Evolutionary conservation across 2,329 filamentous ascomycete genomes (phyloP), one percentile per base, ranked within the genome.

Genomic region (Apiospora saccharicola): DNA sequence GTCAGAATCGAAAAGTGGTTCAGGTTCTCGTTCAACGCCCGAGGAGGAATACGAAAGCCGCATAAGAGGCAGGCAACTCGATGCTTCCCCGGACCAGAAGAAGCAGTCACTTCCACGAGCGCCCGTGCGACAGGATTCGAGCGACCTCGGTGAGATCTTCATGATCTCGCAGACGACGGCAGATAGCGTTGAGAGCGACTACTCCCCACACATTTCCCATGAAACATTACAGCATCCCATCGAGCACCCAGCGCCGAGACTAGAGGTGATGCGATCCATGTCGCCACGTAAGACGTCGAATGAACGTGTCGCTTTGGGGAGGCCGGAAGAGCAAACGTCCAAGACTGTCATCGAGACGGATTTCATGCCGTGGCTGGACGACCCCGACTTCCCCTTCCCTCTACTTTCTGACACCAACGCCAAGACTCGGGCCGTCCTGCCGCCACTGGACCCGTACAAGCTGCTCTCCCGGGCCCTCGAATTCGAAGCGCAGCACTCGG

Each of bases 351-450:
- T 88, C 19, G 89, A 91, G 64, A 86, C 83, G 0, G 90, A 92
- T 76, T 92, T 88, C 73, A 82, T 91, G 7, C 87, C 87, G 0
- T 91, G 90, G 89, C 81, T 84, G 0, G 82, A 87, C 26, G 90
- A 92, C 73, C 87, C 88, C 1, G 79, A 84, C 0, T 91, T 90
- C 71, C 86, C 89, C 0, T 85, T 89, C 73, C 85, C 86, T 0
- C 73, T 82, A 10, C 76, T 74, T 43, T 77, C 73, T 43, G 46
- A 79, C 61, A 53, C 72, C 1, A 67, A 71, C 0, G 19, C 71
- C 16, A 74, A 73, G 14, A 71, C 30, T 8, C 68, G 57, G 12
- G 69, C 75, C 4, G 47, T 57, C 8, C 19, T 70, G 5, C 78
- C 82, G 0, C 87, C 89, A 0, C 84, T 92, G 1, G 84, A 91